Evolutionary conservation across 306 rosid species (phyloP).

Genomic region (Quercus aquifolioides): DNA sequence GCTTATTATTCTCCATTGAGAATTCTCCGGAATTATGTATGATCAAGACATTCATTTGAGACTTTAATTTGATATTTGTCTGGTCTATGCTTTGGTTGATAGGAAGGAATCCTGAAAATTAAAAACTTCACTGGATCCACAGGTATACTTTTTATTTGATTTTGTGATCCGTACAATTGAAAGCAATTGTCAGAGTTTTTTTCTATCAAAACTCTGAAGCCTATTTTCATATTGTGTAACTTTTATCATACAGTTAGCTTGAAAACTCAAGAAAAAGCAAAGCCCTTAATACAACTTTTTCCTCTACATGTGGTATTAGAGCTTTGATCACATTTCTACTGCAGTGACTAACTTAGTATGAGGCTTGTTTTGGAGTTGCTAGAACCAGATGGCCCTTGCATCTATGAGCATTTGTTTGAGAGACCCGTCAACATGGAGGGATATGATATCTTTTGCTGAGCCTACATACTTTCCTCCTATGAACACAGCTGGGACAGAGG

Average conservation of each 20-base stretch:
- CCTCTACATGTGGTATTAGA: conserved; percentile 17
- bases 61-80: conserved; percentile 17
- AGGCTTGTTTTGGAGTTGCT: conserved; percentile 26
- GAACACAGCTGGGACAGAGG: conserved; percentile 94
- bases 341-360: conserved; percentile 5
- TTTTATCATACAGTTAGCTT: conserved; percentile 19
- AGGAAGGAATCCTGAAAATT: conserved; percentile 12
- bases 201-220: conserved; percentile 1
- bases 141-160: neutral
- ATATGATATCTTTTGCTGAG: conserved; percentile 83
- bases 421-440: conserved; percentile 90
- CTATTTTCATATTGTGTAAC: conserved; percentile 15
- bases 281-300: conserved; percentile 20
- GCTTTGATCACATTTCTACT: conserved; percentile 22
- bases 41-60: conserved; percentile 9
- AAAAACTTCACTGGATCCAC: conserved; percentile 15
- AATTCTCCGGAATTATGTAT: conserved; percentile 9
- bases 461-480: conserved; percentile 88
- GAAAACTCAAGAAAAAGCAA: conserved; percentile 41
- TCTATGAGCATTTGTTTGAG: conserved; percentile 90
- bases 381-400: conserved; percentile 96
- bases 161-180: conserved; percentile 5
- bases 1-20: conserved; percentile 8
- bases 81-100: neutral
- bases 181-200: conserved; percentile 14